Evolutionary conservation across 768 basidiomycete genomes (phyloP), one percentile per base, ranked within the genome.

Genomic region (Glaciozyma antarctica): DNA sequence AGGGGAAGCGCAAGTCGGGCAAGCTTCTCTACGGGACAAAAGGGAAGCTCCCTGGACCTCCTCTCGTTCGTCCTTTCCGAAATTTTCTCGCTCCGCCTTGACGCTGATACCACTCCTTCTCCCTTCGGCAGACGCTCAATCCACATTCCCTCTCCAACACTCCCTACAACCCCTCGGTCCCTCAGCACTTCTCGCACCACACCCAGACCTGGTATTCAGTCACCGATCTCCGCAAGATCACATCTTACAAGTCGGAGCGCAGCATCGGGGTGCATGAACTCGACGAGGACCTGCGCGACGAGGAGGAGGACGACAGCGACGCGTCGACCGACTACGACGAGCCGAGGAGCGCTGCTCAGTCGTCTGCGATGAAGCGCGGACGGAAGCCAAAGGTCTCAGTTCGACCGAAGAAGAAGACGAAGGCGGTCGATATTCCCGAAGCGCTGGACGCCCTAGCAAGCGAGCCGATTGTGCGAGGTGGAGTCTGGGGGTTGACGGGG

Each of bases 401-500:
- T 22, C 43, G 17, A 32, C 8, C 8, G 19, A 6, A 17, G 9
- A 38, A 22, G 28, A 34, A 26, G 28, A 28, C 22, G 15, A 49
- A 30, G 26, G 12, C 7, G 22, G 5, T 17, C 51, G 51, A 24
- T 12, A n/a, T 28, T 19, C 26, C 51, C 44, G 47, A 49, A 8
- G 32, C 19, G 34, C 60, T 67, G 10, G 2, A 21, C 15, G 12
- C 3, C 2, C 45, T 61, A 49, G 32, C 59, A 6, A n/a, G 22
- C 2, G 1, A 7, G 10, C 17, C 26, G 19, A 64, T 67, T 19
- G 48, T 64, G 4, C 59, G 66, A 43, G 66, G 66, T 2, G 66
- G 62, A 21, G 55, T 59, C 5, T 61, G 44, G 59, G 66, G 66
- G 22, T 38, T 67, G 19, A 63, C 62, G 45, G 66, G 66, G 5